Conservation (phyloP, 805 yeast species). For the Cephaloascus albidus region DNA sequence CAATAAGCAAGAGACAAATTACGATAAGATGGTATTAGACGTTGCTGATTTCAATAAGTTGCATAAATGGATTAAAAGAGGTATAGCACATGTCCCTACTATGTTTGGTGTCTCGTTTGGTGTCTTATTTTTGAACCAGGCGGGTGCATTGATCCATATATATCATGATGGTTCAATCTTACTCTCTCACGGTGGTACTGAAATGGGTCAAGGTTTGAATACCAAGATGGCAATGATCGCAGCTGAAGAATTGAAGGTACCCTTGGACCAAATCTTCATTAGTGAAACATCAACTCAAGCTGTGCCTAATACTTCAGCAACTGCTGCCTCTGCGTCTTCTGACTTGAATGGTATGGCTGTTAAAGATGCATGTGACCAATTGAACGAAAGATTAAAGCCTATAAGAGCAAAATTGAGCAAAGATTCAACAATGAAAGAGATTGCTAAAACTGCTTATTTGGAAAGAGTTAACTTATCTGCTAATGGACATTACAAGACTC, state of each 20-base stretch:
- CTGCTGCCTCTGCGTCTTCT: conserved; percentile 41
- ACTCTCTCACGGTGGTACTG: conserved; percentile 39
- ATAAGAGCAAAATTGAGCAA: conserved; percentile 22
- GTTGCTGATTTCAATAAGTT: conserved; percentile 28
- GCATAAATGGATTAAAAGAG: conserved; percentile 36
- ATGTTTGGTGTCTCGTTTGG: conserved; percentile 40
- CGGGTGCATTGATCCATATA: conserved; percentile 36
- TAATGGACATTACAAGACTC: conserved; percentile 40
- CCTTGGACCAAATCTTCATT: conserved; percentile 28
- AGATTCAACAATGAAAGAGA: conserved; percentile 27
- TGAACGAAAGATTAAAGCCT: conserved; percentile 30
- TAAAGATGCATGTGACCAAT: conserved; percentile 34
- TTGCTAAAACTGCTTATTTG: conserved; percentile 30
- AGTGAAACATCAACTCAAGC: conserved; percentile 37
- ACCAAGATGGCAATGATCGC: conserved; percentile 41
- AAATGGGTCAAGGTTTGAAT: conserved; percentile 39
- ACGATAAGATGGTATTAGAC: conserved; percentile 19
- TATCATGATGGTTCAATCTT: conserved; percentile 38
- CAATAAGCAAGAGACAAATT: conserved; percentile 23
- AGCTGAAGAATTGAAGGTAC: conserved; percentile 31
- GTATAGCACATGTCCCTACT: conserved; percentile 36
- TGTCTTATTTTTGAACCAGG: conserved; percentile 34
- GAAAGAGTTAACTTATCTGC: conserved; percentile 37
- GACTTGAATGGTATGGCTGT: conserved; percentile 41
- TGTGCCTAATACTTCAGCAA: conserved; percentile 38